phyloP scores from a whole-genome alignment of 208 protist genomes.

The Trypanosoma grayi region DNA sequence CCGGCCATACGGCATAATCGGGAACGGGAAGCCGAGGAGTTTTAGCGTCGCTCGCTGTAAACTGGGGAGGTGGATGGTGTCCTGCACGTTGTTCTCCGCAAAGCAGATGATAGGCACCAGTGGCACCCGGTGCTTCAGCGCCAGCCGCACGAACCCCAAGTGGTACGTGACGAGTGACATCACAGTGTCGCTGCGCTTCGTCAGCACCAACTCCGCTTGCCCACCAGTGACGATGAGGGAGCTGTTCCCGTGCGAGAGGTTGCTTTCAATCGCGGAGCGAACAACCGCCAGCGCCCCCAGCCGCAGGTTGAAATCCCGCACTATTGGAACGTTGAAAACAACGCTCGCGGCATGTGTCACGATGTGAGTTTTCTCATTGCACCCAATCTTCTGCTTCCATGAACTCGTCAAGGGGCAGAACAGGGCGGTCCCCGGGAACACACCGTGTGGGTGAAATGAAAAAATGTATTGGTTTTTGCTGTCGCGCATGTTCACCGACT shows the following conservation, averaged over 20 bases:
- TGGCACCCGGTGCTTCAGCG: conserved; percentile 54
- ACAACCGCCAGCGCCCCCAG: conserved; percentile 58
- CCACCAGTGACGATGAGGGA: conserved; percentile 80
- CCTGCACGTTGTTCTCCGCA: conserved; percentile 76
- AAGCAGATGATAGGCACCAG: conserved; percentile 85
- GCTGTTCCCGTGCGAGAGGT: conserved; percentile 63
- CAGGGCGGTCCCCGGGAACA: conserved; percentile 74
- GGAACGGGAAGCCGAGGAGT: conserved; percentile 78
- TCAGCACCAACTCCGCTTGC: conserved; percentile 85
- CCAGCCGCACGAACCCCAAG: conserved; percentile 75
- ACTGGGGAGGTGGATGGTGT: conserved; percentile 52
- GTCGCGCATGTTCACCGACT: conserved; percentile 48
- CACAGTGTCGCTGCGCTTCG: conserved; percentile 32
- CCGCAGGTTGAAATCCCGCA: conserved; percentile 75
- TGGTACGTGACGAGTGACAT: conserved; percentile 79
- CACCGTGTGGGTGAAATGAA: conserved; percentile 82
- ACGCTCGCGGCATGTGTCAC: conserved; percentile 70
- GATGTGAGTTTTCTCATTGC: conserved; percentile 39
- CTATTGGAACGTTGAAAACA: conserved; percentile 68
- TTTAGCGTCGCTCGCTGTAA: conserved; percentile 64
- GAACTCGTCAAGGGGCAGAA: conserved; percentile 46
- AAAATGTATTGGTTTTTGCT: conserved; percentile 65
- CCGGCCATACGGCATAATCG: conserved; percentile 69
- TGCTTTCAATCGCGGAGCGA: conserved; percentile 47
- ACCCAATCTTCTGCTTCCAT: conserved; percentile 59